Base-by-base conservation (phyloP, 768 basidiomycete genomes). In the Pleurotus platypus region DNA sequence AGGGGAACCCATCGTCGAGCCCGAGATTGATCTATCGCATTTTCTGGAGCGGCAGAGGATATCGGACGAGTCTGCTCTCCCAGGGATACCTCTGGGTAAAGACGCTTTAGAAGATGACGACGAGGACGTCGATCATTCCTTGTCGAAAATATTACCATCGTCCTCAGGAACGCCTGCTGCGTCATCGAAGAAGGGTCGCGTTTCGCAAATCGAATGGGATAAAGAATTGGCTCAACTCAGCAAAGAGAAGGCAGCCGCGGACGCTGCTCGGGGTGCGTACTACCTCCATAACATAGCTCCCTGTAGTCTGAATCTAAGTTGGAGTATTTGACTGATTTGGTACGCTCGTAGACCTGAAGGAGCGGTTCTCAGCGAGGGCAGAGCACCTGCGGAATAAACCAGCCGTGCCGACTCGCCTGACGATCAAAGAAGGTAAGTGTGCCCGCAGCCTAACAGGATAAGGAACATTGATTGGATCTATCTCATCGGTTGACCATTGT, bases 191-290 rank as follows among this genome's bases (percentile, higher is more conserved):
- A 92, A 92, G 64, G 89, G 88, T 0, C 86, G 82, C 46, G 68
- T 83, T 0, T 78, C 84, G 58, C 69, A 76, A 53, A 81, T 93
- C 16, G 79, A 80, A 54, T 93, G 90, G 90, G 83, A 88, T 59
- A 72, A 76, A 3, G 72, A 80, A 24, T 69, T 92, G 2, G 88
- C 90, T 30, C 75, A 80, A 37, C 72, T 93, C 75, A 80, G 71
- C 35, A 78, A 80, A 18, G 89, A 90, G 60, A 92, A 91, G 63
- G 79, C 80, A 1, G 78, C 80, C 4, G 89, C 90, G 0, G 90
- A 92, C 58, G 90, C 91, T 11, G 80, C 80, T 20, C 76, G 89
- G 78, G 91, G 91, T 89, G 54, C 45, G 75, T 61, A 26, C 24
- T 22, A 2, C 39, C 15, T 64, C 5, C 40, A 9, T 11, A 35